Evolutionary conservation across 345 rosid species (phyloP), one percentile per base, ranked within the genome.

Genomic region (Dimocarpus longan): DNA sequence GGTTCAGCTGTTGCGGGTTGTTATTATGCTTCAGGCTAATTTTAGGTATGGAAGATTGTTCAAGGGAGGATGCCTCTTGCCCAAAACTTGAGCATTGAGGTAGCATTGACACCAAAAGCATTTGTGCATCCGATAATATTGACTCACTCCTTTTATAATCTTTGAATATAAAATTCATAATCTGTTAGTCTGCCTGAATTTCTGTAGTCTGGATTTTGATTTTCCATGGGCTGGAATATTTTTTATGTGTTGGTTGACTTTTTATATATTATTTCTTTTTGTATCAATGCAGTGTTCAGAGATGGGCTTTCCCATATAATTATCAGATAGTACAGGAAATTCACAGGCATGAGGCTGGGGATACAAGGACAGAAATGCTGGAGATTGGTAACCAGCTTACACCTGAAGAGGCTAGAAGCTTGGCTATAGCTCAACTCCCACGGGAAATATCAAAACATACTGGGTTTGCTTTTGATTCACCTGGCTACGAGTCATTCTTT

Each of bases 401-500:
- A 8, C 86, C 93, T 2, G 94, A 90, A 44, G 93, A 97, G 75
- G 95, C 92, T 40, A 89, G 94, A 83, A 90, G 93, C 95, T 88
- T 87, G 21, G 98, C 96, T 21, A 78, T 97, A 66, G 87, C 99
- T 50, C 92, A 83, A 82, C 92, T 97, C 72, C 98, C 99, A 5
- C 84, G 97, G 59, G 98, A 93, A 80, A 70, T 91, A 80, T 97
- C 99, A 9, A 94, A 78, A 80, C 97, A 97, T 84, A 94, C 94
- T 15, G 99, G 99, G 2, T 97, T 94, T 68, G 98, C 99, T 10
- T 97, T 97, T 5, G 99, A 95, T 78, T 97, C 99, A 1, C 99
- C 99, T 3, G 99, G 97, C 18, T 97, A 93, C 11, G 99, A 97
- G 83, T 97, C 98, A 37, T 97, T 97, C 86, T 97, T 97, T 21